A percentile compares a stretch with the other conserved stretches of the same genome.
Conservation (phyloP, 1,284 basidiomycete species). For the Ganoderma multipileum region DNA sequence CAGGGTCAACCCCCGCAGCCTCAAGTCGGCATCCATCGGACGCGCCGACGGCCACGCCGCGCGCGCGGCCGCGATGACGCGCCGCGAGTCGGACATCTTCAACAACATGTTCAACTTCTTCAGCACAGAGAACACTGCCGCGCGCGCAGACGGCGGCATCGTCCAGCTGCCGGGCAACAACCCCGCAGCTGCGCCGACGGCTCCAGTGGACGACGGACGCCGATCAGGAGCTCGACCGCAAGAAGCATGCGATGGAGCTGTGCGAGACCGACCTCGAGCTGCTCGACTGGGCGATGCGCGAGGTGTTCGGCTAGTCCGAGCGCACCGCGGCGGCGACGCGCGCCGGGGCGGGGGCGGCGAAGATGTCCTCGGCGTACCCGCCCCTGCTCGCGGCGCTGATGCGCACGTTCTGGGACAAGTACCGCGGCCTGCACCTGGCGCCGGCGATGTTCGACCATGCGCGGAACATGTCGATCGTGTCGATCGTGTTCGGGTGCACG, state of each 20-base stretch:
- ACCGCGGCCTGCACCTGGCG: constrained; percentile 80
- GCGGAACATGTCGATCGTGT: constrained; percentile 71
- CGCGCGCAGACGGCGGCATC: constrained; percentile 25
- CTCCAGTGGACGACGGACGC: constrained; percentile 58
- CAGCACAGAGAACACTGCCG: constrained; percentile 14
- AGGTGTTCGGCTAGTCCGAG: constrained; percentile 70
- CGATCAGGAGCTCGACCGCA: constrained; percentile 69
- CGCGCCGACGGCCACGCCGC: constrained; percentile 40
- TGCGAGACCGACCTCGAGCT: constrained; percentile 77
- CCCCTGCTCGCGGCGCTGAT: constrained; percentile 79
- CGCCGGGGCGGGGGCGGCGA: background rate
- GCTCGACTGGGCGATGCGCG: constrained; percentile 76
- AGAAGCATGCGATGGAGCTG: constrained; percentile 78
- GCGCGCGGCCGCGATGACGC: constrained; percentile 62
- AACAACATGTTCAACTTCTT: constrained; percentile 79
- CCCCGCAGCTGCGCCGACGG: constrained; percentile 47
- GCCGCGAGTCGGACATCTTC: constrained; percentile 67
- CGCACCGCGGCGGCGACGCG: constrained; percentile 14
- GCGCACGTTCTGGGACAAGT: constrained; percentile 76
- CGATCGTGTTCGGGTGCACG: constrained; percentile 88
- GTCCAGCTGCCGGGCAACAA: constrained; percentile 16
- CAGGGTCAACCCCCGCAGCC: constrained; percentile 15
- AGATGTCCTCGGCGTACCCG: constrained; percentile 58
- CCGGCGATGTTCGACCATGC: constrained; percentile 86
- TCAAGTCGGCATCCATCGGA: constrained; percentile 12